A percentile compares a stretch with the other conserved stretches of the same genome.
phyloP scores from a whole-genome alignment of 306 rosid genomes.

The Quercus robur region DNA sequence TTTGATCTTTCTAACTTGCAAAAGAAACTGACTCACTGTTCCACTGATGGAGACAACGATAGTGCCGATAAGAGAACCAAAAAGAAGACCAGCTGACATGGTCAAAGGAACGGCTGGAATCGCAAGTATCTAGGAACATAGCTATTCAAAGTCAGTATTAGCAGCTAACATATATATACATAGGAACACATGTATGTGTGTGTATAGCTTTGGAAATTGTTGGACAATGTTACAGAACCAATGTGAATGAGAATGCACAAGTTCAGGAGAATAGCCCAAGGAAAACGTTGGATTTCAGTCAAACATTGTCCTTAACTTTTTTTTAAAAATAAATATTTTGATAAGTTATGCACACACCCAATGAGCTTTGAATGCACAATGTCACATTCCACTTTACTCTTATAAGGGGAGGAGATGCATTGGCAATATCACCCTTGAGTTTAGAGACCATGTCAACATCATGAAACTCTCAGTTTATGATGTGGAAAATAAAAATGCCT shows the following conservation, averaged over 20 bases:
- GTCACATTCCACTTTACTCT: no score
- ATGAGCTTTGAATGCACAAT: no score
- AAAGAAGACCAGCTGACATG: conserved; percentile 97
- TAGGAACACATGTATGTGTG: background rate
- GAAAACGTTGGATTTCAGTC: background rate
- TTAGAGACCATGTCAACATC: background rate
- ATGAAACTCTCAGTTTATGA: background rate
- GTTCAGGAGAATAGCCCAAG: background rate
- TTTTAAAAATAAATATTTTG: no score
- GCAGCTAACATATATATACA: background rate
- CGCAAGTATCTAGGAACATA: conserved; percentile 70
- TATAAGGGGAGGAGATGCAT: no score
- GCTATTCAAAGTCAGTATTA: conserved; percentile 22
- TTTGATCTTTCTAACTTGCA: background rate
- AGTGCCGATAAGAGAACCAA: conserved; percentile 78
- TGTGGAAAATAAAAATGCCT: background rate
- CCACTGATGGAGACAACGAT: conserved; percentile 92
- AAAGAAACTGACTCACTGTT: conserved; percentile 52
- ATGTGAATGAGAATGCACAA: background rate
- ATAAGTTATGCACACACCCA: no score
- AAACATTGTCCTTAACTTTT: no score
- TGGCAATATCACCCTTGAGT: background rate
- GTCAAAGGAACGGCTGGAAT: conserved; percentile 95
- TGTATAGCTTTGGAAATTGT: background rate
- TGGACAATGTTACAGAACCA: background rate